Percentiles rank a stretch among this genome's conserved stretches.
These are phyloP conservation scores for Aspergillus ibericus DNA, from an alignment of 2,329 filamentous ascomycete species.

Conservation along the genomic window DNA sequence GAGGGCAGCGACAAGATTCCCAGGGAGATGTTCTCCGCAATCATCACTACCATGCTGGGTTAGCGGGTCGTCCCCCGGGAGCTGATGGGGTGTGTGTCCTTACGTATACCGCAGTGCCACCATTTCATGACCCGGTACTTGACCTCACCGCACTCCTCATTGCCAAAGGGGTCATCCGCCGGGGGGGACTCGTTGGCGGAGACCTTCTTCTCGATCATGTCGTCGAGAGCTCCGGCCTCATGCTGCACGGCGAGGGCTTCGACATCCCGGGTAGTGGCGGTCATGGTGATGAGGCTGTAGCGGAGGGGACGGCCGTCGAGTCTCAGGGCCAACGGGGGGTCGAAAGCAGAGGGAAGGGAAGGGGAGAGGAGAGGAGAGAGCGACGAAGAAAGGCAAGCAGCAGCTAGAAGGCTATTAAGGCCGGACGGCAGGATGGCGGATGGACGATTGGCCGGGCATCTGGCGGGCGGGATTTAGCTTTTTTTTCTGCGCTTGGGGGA, in stretches of 20 bases:
- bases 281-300: background rate
- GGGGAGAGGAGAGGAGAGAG: background rate
- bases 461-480: background rate
- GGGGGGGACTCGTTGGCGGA: constrained; percentile 4
- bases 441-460: too few relatives aligned
- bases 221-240: background rate
- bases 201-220: constrained; percentile 13
- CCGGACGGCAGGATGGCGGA: background rate
- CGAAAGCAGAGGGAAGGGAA: background rate
- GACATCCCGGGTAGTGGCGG: background rate
- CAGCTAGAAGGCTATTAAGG: background rate
- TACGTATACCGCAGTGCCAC: constrained; percentile 43
- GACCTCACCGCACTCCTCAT: constrained; percentile 43
- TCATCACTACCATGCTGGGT: constrained; percentile 48
- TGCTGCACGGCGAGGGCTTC: background rate
- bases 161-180: constrained; percentile 37
- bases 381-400: background rate
- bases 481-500: background rate
- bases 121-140: constrained; percentile 55
- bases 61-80: background rate
- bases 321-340: background rate
- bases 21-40: constrained; percentile 60
- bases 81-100: constrained; percentile 1
- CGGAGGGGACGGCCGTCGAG: background rate
- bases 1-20: constrained; percentile 59